Evolutionary conservation across 2,329 filamentous ascomycete species (phyloP), one percentile per base, ranked within the genome.

Genomic region (Ploettnerulaceae sp.): DNA sequence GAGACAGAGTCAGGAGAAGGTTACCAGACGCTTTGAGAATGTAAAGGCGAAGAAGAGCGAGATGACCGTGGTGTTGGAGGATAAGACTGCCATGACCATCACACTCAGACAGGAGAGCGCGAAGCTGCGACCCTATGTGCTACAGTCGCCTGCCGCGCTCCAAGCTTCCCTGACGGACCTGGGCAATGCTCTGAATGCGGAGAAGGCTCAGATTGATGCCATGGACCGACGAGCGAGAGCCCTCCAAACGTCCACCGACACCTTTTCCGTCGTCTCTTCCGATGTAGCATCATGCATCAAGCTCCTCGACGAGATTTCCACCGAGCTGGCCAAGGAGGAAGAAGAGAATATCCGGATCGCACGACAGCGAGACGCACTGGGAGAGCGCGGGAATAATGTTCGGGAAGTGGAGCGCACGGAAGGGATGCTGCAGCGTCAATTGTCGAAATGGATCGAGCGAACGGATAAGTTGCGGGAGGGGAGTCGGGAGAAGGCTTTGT

Each of bases 381-480:
- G 86, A 2, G 90, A 96, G 64, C 79, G 89, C 48, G 86, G 86
- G 37, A 94, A 93, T 58, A 94, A 88, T 59, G 89, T 94, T 14
- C 81, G 88, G 51, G 90, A 97, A 65, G 86, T 97, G 3, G 93
- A 97, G 66, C 78, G 91, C 49, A 86, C 87, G 14, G 90, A 97
- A 70, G 77, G 82, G 14, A 73, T 96, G 55, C 73, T 97, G 49
- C 81, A 87, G 63, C 81, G 90, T 51, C 90, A 97, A 68, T 69
- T 97, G 47, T 74, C 79, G 56, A 90, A 90, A 61, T 93, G 89
- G 81, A 81, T 83, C 43, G 89, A 94, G 61, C 79, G 90, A 37
- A 96, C 90, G 1, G 86, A 93, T 58, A 85, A 86, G 60, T 73
- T 96, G 45, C 79, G 89, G 48, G 81, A 85, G 57, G 85, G 87